These are phyloP conservation scores for Schizopora paradoxa DNA, from an alignment of 1,284 basidiomycete species.

Conservation along the genomic window DNA sequence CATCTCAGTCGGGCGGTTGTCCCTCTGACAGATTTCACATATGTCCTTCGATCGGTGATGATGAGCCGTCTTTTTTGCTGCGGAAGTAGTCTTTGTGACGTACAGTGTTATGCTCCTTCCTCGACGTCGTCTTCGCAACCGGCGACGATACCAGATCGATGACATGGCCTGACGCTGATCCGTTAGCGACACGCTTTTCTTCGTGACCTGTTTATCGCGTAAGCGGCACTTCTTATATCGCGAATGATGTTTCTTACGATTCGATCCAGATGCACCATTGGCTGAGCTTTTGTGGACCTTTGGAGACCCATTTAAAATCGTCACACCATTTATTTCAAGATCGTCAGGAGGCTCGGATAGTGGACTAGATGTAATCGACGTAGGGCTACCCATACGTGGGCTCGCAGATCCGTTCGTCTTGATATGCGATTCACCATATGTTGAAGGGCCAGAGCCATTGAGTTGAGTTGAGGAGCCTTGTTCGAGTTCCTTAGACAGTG, in stretches of 20 bases:
- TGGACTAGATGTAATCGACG: conserved; percentile 68
- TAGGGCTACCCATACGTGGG: conserved; percentile 64
- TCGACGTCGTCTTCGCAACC: not conserved
- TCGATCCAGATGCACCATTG: conserved; percentile 37
- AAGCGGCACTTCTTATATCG: no score
- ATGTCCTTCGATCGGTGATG: no score
- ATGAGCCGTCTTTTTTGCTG: no score
- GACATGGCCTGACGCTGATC: no score
- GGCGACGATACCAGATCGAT: no score
- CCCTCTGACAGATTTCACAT: conserved; percentile 89
- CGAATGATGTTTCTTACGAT: no score
- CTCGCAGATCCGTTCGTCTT: conserved; percentile 37
- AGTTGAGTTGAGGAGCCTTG: conserved; percentile 1
- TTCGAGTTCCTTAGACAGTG: conserved; percentile 24
- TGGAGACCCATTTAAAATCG: conserved; percentile 21
- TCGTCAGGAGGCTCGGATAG: conserved; percentile 77
- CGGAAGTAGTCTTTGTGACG: no score
- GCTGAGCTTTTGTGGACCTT: conserved; percentile 39
- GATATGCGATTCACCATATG: not conserved
- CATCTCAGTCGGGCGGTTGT: conserved; percentile 86
- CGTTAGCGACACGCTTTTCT: not conserved
- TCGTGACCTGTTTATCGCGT: no score
- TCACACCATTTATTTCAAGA: conserved; percentile 47
- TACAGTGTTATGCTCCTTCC: conserved; percentile 2
- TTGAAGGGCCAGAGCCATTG: conserved; percentile 23